phyloP scores from a whole-genome alignment of 306 rosid species.

The Cucumis melo region DNA sequence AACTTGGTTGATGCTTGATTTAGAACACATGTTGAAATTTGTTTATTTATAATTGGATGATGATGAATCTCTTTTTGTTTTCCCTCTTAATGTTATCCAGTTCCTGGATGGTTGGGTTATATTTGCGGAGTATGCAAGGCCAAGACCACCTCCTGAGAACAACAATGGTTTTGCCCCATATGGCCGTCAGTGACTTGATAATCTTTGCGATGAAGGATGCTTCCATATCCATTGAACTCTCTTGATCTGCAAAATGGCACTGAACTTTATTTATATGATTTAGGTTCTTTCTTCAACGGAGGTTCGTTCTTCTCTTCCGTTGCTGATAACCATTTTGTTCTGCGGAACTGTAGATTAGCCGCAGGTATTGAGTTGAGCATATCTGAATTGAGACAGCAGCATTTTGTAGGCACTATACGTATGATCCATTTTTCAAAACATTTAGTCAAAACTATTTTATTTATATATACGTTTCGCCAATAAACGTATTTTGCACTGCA shows the following conservation, averaged over 20 bases:
- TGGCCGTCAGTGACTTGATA: constrained; percentile 15
- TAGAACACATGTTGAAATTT: neutral
- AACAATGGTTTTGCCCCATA: constrained; percentile 19
- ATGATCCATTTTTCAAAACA: neutral
- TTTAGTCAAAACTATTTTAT: neutral
- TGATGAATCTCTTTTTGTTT: neutral
- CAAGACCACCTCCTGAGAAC: constrained; percentile 45
- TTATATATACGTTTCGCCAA: neutral
- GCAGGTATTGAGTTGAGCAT: neutral
- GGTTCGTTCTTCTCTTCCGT: neutral
- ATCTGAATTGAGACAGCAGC: neutral
- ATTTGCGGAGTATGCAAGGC: constrained; percentile 92
- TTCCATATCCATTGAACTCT: constrained; percentile 8
- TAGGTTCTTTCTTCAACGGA: neutral
- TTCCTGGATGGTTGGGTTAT: constrained; percentile 98
- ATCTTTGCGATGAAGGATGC: neutral
- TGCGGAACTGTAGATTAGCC: neutral
- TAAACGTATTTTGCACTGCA: neutral
- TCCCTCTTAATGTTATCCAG: constrained; percentile 24
- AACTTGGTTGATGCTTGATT: neutral
- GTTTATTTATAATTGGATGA: neutral
- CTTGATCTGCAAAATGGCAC: neutral
- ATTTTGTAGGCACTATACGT: neutral
- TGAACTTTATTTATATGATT: neutral
- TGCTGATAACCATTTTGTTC: neutral